Evolutionary conservation across 2,329 filamentous ascomycete genomes (phyloP), one percentile per base, ranked within the genome.

Genomic region (Coleophoma crateriformis): DNA sequence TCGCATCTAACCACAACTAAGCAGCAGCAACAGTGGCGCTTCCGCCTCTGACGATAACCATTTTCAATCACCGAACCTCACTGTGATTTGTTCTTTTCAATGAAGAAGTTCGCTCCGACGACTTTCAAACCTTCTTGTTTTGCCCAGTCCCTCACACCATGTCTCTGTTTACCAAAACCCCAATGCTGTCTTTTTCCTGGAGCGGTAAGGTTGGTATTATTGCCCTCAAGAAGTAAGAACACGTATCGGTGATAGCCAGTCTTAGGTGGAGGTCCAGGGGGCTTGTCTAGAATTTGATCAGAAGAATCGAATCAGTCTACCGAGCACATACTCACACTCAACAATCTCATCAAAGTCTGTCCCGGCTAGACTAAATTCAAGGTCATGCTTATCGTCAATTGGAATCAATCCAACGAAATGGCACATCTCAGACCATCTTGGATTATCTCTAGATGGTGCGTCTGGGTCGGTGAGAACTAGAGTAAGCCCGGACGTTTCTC

Each of bases 191-290:
- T 63, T n/a, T 75, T 69, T 45, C 65, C 62, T 1, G 79, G 78
- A 51, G 63, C 69, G 14, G 62, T 71, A 51, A 79, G 55, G 52
- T 71, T 58, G 45, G 61, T 13, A 66, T 71, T 55, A 62, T 63
- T 57, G 2, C 66, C 67, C 46, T 64, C 71, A 50, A 81, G 66
- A 7, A 76, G 68, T 4, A 79, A 64, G 54, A 81, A 78, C 3
- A 82, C 74, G 60, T 82, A 82, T 47, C 79, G 68, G 57, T 82
- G 78, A 57, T 74, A 73, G 3, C 77, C 77, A 0, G 78, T 81
- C 64, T 76, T 75, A 7, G 70, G 64, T 0, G 78, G 79, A 32
- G 79, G 78, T 6, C 70, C 71, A 0, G 79, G 79, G 5, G 77
- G 68, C 55, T 78, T 74, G 57, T 79, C 81, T 50, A 14, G 22